Evolutionary conservation across 805 yeast species (phyloP), one percentile per base, ranked within the genome.

Genomic region (Blastobotrys parvus): DNA sequence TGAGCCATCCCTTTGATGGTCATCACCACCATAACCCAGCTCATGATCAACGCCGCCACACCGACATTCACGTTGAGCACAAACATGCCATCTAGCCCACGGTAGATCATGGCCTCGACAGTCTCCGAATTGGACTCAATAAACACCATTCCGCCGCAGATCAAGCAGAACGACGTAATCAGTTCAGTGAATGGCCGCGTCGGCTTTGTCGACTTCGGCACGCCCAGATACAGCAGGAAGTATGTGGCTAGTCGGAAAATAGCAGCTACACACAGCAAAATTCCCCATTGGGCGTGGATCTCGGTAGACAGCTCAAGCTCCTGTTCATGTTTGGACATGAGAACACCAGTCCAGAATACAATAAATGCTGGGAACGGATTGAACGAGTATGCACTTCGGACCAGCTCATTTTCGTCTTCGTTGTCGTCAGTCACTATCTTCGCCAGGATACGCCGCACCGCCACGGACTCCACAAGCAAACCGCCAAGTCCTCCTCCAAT

Each of bases 321-420:
- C 63, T 92, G 98, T 32, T 78, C 79, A 63, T 92, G 98, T 62
- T 82, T 86, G 1, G 97, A 88, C 98, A 92, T 92, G 48, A 92
- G 70, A 11, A 82, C 72, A 22, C 98, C 98, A 1, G 97, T 92
- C 95, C 96, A 92, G 65, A 85, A 92, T 27, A 92, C 84, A 2
- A 94, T 87, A 51, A 92, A 75, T 1, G 85, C 79, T 2, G 97
- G 97, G 75, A 92, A 87, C 27, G 97, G 97, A 60, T 92, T 92
- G 50, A 94, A 89, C 1, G 94, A 81, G 61, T 82, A 68, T 33
- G 39, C 33, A 25, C 10, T 25, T 8, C 29, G 7, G 15, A 47
- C 45, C 31, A 39, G 42, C 11, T 39, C 45, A 6, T 45, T 39
- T 5, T 44, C 45, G 25, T 46, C 49, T 16, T 20, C 39, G 7